phyloP scores from a whole-genome alignment of 768 basidiomycete species.

The Dentipellis fragilis region DNA sequence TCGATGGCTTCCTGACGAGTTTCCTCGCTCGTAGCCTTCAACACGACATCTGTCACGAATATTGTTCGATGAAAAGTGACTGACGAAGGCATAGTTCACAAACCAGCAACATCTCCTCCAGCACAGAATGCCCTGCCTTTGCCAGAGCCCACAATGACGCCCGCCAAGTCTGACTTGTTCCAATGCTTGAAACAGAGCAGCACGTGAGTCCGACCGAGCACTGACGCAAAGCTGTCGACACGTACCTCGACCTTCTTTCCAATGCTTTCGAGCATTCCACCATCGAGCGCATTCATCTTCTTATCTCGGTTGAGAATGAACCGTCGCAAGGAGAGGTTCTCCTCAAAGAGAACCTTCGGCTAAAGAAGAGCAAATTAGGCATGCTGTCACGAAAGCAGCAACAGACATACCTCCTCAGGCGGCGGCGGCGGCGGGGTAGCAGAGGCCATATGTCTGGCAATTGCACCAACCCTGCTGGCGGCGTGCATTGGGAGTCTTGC shows the following conservation, averaged over 20 bases:
- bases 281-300: conserved; percentile 77
- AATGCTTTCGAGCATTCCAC: conserved; percentile 65
- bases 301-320: conserved; percentile 73
- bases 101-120: conserved; percentile 89
- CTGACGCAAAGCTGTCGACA: not conserved
- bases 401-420: conserved; percentile 3
- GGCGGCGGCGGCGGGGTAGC: not conserved
- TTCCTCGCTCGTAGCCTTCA: conserved; percentile 35
- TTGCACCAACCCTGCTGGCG: conserved; percentile 19
- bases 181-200: conserved; percentile 43
- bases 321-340: conserved; percentile 48
- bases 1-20: conserved; percentile 60
- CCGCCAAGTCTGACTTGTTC: conserved; percentile 59
- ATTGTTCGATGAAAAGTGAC: not conserved
- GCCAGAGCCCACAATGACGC: conserved; percentile 65
- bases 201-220: not conserved
- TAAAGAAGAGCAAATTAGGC: conserved; percentile 10
- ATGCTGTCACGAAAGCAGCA: not conserved
- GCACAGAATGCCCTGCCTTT: conserved; percentile 79
- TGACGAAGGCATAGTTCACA: conserved; percentile 17
- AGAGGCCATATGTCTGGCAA: conserved; percentile 27
- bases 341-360: conserved; percentile 57
- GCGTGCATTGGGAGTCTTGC: conserved; percentile 6
- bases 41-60: conserved; percentile 39
- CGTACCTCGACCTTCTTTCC: conserved; percentile 68